phyloP scores from a whole-genome alignment of 495 filamentous ascomycete species.

The Cercophora newfieldiana region DNA sequence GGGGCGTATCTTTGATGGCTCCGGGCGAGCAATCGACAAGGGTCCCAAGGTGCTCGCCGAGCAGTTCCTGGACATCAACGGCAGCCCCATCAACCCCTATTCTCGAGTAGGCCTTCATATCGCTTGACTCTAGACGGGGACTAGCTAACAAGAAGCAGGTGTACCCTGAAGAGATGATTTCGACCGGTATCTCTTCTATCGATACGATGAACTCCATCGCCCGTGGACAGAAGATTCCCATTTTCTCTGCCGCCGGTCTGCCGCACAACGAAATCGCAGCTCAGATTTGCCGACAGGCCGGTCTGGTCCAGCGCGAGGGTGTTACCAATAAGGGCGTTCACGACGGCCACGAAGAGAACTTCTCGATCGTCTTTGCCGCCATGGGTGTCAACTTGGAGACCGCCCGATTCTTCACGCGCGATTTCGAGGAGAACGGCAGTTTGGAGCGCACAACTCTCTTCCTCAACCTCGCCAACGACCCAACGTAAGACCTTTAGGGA shows the following conservation, averaged over 20 bases:
- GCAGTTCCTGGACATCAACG: constrained; percentile 98
- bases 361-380: constrained; percentile 97
- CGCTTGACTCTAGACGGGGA: neutral
- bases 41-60: constrained; percentile 97
- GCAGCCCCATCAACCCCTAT: constrained; percentile 98
- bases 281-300: constrained; percentile 94
- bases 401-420: constrained; percentile 94
- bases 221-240: constrained; percentile 99
- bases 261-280: constrained; percentile 99
- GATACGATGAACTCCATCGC: constrained; percentile 99
- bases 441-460: constrained; percentile 97
- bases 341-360: constrained; percentile 97
- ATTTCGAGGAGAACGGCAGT: constrained; percentile 99
- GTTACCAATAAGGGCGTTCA: constrained; percentile 87
- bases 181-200: constrained; percentile 98
- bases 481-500: constrained; percentile 64
- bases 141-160: constrained; percentile 54
- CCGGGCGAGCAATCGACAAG: constrained; percentile 95
- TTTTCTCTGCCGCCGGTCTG: constrained; percentile 97
- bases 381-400: constrained; percentile 99
- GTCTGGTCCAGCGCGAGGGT: constrained; percentile 79
- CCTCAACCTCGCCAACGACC: constrained; percentile 98
- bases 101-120: constrained; percentile 66
- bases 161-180: constrained; percentile 99
- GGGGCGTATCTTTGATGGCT: constrained; percentile 97